Conservation (phyloP, 495 filamentous ascomycete species). For the Xylaria nigripes region DNA sequence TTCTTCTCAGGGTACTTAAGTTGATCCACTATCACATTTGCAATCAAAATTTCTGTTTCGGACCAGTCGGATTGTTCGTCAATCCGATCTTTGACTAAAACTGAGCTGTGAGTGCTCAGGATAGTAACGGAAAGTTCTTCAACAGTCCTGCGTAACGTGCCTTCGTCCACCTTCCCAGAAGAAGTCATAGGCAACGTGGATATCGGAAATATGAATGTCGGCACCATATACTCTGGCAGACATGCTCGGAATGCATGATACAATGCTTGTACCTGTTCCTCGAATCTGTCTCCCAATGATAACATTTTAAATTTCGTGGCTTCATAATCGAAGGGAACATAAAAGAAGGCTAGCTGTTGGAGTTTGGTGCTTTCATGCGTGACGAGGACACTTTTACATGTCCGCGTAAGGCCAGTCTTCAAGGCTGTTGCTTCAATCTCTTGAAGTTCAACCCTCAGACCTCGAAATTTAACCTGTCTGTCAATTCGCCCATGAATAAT, state of each 20-base stretch:
- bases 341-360: slow-evolving; percentile 51
- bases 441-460: slow-evolving; percentile 67
- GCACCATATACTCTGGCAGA: slow-evolving; percentile 62
- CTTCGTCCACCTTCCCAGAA: slow-evolving; percentile 56
- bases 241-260: slow-evolving; percentile 10
- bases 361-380: slow-evolving; percentile 13
- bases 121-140: slow-evolving; percentile 3
- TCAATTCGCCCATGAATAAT: slow-evolving; percentile 68
- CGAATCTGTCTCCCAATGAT: slow-evolving; percentile 15
- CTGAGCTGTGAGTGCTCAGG: slow-evolving; percentile 17
- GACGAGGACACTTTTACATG: slow-evolving; percentile 50
- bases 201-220: slow-evolving; percentile 58
- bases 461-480: slow-evolving; percentile 75
- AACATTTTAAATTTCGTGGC: slow-evolving; percentile 18
- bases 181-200: slow-evolving; percentile 53
- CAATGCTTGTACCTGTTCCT: slow-evolving; percentile 2
- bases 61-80: slow-evolving; percentile 41
- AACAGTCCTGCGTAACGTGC: slow-evolving; percentile 30
- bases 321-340: slow-evolving; percentile 34
- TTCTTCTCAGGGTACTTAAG: slow-evolving; percentile 47
- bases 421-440: slow-evolving; percentile 62
- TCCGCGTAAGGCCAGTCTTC: slow-evolving; percentile 30
- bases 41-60: slow-evolving; percentile 40
- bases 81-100: slow-evolving; percentile 17
- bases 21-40: slow-evolving; percentile 32